A percentile compares a stretch with the other conserved stretches of the same genome.
These are phyloP conservation scores for Saccharomycopsis sp. DNA, from an alignment of 805 yeast genomes.

Conservation along the genomic window DNA sequence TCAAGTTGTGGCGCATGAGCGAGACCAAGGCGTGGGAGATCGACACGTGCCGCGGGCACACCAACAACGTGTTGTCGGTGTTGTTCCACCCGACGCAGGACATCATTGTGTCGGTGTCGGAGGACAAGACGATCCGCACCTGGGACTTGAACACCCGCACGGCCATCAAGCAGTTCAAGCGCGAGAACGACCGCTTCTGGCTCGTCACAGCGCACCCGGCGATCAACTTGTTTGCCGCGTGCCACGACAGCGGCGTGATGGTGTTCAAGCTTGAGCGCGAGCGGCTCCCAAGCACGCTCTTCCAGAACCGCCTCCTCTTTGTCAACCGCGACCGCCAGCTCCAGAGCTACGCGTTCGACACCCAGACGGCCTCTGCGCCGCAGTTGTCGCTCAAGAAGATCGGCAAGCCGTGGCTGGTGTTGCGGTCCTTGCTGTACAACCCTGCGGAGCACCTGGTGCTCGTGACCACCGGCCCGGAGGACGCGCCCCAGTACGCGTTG, in stretches of 20 bases:
- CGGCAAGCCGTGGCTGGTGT: constrained; percentile 81
- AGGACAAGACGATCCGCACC: constrained; percentile 91
- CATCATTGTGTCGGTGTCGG: constrained; percentile 85
- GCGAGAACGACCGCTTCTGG: constrained; percentile 96
- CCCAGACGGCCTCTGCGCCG: constrained; percentile 63
- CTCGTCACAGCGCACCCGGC: constrained; percentile 80
- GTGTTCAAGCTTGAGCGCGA: constrained; percentile 96
- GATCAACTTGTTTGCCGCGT: constrained; percentile 89
- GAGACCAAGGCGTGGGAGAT: constrained; percentile 99
- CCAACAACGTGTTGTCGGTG: constrained; percentile 84
- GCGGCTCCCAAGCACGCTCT: constrained; percentile 80
- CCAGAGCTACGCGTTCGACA: constrained; percentile 65
- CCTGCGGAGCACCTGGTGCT: constrained; percentile 86
- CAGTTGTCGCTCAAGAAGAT: constrained; percentile 76
- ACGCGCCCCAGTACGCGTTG: constrained; percentile 61
- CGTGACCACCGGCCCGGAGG: constrained; percentile 72
- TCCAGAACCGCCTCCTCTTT: constrained; percentile 67
- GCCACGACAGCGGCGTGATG: constrained; percentile 97
- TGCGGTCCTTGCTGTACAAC: constrained; percentile 80
- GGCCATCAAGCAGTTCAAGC: constrained; percentile 87
- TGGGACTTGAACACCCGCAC: constrained; percentile 96
- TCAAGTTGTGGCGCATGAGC: constrained; percentile 95
- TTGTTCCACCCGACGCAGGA: constrained; percentile 93
- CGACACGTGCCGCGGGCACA: constrained; percentile 96
- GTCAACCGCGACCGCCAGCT: constrained; percentile 83